Evolutionary conservation across 768 basidiomycete species (phyloP), one percentile per base, ranked within the genome.

Genomic region (Lactarius sanguifluus): DNA sequence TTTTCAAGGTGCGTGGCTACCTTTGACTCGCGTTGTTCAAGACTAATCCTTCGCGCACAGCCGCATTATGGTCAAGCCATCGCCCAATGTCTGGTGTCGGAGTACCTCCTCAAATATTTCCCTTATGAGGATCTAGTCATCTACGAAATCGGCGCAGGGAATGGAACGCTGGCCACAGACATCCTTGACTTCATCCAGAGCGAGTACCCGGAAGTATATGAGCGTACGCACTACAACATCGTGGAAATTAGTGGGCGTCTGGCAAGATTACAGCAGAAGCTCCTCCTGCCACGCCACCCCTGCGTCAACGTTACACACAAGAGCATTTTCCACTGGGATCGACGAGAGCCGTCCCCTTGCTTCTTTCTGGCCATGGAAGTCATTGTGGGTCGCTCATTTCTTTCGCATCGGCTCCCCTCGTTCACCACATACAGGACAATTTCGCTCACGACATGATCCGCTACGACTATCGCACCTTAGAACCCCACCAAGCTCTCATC

Each of bases 121-220:
- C 96, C 96, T 1, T 96, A 98, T 74, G 90, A 97, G 77, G 95
- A 97, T 76, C 88, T 98, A 70, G 85, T 92, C 69, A 88, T 99
- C 61, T 98, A 98, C 80, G 97, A 99, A 77, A 90, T 99, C 71
- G 97, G 97, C 41, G 97, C 95, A 2, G 97, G 97, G 50, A 99
- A 99, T 73, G 97, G 97, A 15, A 96, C 96, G 1, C 82, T 99
- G 64, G 96, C 96, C 36, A 78, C 85, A 76, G 90, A 98, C 75
- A 87, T 97, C 61, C 87, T 99, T 64, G 83, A 92, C 75, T 92
- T 86, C 72, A 77, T 99, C 36, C 85, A 82, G 25, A 82, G 85
- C 57, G 80, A 86, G 50, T 87, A 96, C 73, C 94, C 94, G 0
- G 94, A 95, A 45, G 94, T 98, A 5, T 98, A 95, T 75, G 92